Conservation (phyloP, 768 basidiomycete species). For the Brasilioporus rufonigricans region DNA sequence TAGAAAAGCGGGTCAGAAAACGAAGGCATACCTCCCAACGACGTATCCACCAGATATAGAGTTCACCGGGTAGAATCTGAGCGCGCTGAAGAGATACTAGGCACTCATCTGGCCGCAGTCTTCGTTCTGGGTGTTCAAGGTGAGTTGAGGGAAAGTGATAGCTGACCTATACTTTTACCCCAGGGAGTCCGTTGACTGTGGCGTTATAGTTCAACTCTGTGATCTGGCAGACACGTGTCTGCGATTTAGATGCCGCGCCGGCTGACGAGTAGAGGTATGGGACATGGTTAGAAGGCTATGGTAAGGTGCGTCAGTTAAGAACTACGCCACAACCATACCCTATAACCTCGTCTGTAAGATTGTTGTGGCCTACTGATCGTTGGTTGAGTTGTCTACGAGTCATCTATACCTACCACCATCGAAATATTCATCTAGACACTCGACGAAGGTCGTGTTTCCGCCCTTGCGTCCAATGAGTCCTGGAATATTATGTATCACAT, state of each 20-base stretch:
- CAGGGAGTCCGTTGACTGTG: constrained; percentile 67
- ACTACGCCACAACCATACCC: neutral
- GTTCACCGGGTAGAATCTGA: constrained; percentile 86
- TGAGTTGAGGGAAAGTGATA: neutral
- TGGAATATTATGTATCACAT: constrained; percentile 69
- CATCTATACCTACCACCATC: constrained; percentile 37
- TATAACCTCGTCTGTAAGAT: constrained; percentile 71
- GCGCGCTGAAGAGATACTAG: constrained; percentile 80
- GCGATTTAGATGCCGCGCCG: constrained; percentile 66
- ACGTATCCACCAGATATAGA: constrained; percentile 75
- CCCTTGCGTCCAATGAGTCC: constrained; percentile 62
- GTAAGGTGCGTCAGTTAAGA: constrained; percentile 6
- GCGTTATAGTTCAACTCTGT: constrained; percentile 63
- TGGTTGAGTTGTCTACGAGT: constrained; percentile 1
- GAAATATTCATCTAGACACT: constrained; percentile 60
- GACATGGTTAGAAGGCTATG: constrained; percentile 80
- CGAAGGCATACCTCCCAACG: too few relatives aligned
- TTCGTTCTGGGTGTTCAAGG: constrained; percentile 55
- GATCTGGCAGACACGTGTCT: constrained; percentile 68
- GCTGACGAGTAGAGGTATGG: constrained; percentile 79
- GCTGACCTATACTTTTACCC: constrained; percentile 40
- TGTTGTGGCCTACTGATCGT: constrained; percentile 58
- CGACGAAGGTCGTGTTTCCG: constrained; percentile 62
- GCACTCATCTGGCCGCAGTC: constrained; percentile 92
- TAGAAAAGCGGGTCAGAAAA: too few relatives aligned